phyloP scores from a whole-genome alignment of 2,329 filamentous ascomycete genomes.

The Didymella pinodella region DNA sequence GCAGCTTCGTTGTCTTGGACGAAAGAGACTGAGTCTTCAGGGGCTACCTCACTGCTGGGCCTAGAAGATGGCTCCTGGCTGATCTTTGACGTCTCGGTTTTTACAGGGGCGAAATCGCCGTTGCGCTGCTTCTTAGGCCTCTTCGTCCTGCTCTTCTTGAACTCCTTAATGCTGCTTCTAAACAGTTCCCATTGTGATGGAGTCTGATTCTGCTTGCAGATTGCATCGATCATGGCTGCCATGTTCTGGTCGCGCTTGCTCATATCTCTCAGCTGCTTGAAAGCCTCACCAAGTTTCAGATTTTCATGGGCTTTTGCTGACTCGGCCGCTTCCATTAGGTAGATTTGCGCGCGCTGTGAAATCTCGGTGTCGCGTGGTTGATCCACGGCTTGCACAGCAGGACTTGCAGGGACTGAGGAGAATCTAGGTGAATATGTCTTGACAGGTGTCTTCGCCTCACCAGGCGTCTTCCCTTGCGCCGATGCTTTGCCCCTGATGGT shows the following conservation, averaged over 20 bases:
- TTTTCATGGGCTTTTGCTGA: constrained; percentile 50
- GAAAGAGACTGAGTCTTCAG: constrained; percentile 36
- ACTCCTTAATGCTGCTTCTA: constrained; percentile 53
- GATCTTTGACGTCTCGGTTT: constrained; percentile 33
- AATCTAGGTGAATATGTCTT: constrained; percentile 37
- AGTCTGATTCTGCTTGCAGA: constrained; percentile 53
- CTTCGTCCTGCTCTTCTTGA: constrained; percentile 53
- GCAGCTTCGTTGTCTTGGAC: constrained; percentile 29
- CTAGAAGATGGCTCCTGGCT: constrained; percentile 34
- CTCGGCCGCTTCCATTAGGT: constrained; percentile 54
- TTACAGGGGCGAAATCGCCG: constrained; percentile 42
- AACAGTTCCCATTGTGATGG: constrained; percentile 52
- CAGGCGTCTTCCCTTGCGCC: constrained; percentile 44
- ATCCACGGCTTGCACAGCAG: constrained; percentile 24
- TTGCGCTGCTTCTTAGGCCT: constrained; percentile 27
- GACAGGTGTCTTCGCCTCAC: constrained; percentile 38
- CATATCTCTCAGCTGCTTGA: constrained; percentile 55
- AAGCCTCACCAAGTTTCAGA: constrained; percentile 43
- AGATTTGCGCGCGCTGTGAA: constrained; percentile 43
- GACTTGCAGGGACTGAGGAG: constrained; percentile 29
- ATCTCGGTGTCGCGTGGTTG: constrained; percentile 24
- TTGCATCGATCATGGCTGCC: constrained; percentile 52
- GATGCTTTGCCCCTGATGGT: constrained; percentile 48
- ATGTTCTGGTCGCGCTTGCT: constrained; percentile 50
- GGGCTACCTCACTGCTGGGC: constrained; percentile 36